Evolutionary conservation across 345 rosid genomes (phyloP).

Genomic region (Acer saccharum): DNA sequence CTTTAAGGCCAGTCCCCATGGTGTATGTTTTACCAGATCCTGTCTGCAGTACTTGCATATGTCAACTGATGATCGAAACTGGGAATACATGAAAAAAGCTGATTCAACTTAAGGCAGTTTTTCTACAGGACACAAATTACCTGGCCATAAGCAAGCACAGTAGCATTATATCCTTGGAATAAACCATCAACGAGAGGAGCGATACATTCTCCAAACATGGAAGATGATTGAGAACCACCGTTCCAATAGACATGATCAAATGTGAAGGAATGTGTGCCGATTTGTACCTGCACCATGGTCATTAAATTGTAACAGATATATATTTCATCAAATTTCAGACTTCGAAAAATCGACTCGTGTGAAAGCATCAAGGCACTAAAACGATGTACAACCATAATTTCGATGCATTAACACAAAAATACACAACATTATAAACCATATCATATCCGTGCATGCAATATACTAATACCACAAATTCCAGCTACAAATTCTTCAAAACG

Average conservation of each 20-base stretch:
- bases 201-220: conserved; percentile 72
- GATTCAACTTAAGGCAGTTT: conserved; percentile 6
- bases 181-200: conserved; percentile 76
- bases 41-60: conserved; percentile 50
- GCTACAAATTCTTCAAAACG: not conserved
- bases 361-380: no score
- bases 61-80: conserved; percentile 17
- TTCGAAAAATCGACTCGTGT: no score
- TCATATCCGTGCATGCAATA: not conserved
- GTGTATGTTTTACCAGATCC: conserved; percentile 91
- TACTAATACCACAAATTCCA: not conserved
- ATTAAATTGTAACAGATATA: conserved; percentile 12
- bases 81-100: not conserved
- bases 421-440: not conserved
- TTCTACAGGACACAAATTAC: conserved; percentile 30
- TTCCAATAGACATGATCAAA: conserved; percentile 85
- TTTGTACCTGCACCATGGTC: conserved; percentile 58
- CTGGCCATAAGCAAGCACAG: conserved; percentile 92
- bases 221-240: conserved; percentile 52
- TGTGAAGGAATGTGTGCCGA: conserved; percentile 77
- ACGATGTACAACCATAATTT: not conserved
- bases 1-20: conserved; percentile 80
- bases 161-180: conserved; percentile 83
- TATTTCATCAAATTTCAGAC: no score
- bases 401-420: not conserved